phyloP scores from a whole-genome alignment of 768 basidiomycete genomes.

The Tephrocybe sp. region DNA sequence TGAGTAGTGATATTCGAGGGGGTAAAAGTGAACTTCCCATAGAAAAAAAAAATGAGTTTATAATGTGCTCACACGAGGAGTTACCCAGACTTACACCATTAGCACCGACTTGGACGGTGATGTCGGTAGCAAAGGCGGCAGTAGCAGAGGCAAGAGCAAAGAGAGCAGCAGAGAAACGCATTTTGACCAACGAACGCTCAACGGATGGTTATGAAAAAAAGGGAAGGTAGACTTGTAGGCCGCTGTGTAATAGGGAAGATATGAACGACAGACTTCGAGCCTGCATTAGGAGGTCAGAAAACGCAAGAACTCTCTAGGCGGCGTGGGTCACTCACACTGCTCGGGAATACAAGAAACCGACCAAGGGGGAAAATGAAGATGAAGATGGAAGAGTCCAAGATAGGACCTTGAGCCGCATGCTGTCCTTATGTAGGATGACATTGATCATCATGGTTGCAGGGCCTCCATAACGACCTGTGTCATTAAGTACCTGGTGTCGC shows the following conservation, averaged over 20 bases:
- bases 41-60: background rate
- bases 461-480: background rate
- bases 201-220: constrained; percentile 17
- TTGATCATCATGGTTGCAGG: background rate
- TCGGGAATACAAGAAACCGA: constrained; percentile 36
- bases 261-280: constrained; percentile 30
- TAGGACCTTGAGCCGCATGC: background rate
- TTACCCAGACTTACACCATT: constrained; percentile 23
- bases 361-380: constrained; percentile 25
- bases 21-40: constrained; percentile 32
- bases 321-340: constrained; percentile 36
- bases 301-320: background rate
- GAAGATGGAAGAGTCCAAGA: constrained; percentile 2
- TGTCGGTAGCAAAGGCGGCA: constrained; percentile 33
- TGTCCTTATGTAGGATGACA: constrained; percentile 1
- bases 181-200: constrained; percentile 30
- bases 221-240: background rate
- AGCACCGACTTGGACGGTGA: constrained; percentile 41
- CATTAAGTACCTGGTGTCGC: background rate
- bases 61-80: background rate
- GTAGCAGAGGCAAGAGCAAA: constrained; percentile 40
- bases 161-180: constrained; percentile 48
- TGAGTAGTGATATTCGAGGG: constrained; percentile 38
- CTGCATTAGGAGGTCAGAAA: constrained; percentile 16
- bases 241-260: background rate